Percentiles rank a stretch among this genome's conserved stretches.
Evolutionary conservation across 106 monocot species (phyloP).

Genomic region (Vanilla planifolia): DNA sequence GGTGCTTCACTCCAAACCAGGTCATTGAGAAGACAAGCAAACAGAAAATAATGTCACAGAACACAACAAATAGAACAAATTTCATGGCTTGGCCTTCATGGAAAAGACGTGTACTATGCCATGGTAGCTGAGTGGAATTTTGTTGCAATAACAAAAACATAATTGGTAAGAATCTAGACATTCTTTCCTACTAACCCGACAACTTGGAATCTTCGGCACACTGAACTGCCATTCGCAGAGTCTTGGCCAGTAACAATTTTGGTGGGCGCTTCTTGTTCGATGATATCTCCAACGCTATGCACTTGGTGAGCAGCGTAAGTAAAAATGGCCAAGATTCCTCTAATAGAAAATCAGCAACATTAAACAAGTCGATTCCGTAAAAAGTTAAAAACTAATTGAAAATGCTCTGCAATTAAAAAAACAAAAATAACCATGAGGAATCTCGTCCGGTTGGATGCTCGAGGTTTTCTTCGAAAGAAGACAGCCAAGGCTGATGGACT

Average conservation of each 20-base stretch:
- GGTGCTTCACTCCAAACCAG: no score
- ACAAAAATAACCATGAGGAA: constrained; percentile 34
- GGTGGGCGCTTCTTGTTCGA: constrained; percentile 62
- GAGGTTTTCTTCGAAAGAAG: constrained; percentile 60
- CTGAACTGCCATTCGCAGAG: constrained; percentile 56
- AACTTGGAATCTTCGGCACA: constrained; percentile 67
- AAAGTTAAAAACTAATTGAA: not conserved
- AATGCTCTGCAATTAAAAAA: not conserved
- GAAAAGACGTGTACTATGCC: no score
- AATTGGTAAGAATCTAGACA: no score
- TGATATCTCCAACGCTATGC: constrained; percentile 56
- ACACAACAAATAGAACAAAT: no score
- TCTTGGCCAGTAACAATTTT: constrained; percentile 58
- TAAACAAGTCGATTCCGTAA: not conserved
- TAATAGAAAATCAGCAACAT: constrained; percentile 22
- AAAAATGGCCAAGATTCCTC: constrained; percentile 86
- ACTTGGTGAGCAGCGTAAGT: constrained; percentile 51
- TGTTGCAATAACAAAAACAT: no score
- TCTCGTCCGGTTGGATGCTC: constrained; percentile 38
- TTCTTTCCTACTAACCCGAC: constrained; percentile 39
- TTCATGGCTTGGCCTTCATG: no score
- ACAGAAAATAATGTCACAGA: no score
- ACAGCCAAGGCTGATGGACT: constrained; percentile 52
- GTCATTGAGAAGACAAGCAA: no score
- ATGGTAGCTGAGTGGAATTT: no score